phyloP scores from a whole-genome alignment of 208 protist species.

The Sergeia podlipaevii region DNA sequence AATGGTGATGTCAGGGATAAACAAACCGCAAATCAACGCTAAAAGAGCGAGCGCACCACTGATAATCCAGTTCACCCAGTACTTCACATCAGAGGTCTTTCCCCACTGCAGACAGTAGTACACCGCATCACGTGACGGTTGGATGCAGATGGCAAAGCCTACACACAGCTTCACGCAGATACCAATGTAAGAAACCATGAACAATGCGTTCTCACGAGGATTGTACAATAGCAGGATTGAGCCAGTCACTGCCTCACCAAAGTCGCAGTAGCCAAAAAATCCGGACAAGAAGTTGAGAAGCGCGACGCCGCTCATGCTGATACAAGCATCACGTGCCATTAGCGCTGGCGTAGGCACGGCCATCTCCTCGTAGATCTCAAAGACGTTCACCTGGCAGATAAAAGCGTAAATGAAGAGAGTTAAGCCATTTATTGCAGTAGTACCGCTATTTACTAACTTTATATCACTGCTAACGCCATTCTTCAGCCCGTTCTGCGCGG shows the following conservation, averaged over 20 bases:
- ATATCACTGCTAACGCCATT: slow-evolving; percentile 26
- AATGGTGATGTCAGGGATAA: slow-evolving; percentile 73
- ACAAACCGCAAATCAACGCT: slow-evolving; percentile 65
- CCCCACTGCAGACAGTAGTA: slow-evolving; percentile 59
- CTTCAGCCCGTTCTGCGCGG: slow-evolving; percentile 31
- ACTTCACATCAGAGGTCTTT: slow-evolving; percentile 38
- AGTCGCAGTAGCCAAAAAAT: slow-evolving; percentile 82
- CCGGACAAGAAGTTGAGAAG: slow-evolving; percentile 66
- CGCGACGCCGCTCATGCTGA: slow-evolving; percentile 48
- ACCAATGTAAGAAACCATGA: slow-evolving; percentile 61
- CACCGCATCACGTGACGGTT: slow-evolving; percentile 61
- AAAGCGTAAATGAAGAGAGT: slow-evolving; percentile 79
- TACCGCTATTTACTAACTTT: slow-evolving; percentile 28
- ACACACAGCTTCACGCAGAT: slow-evolving; percentile 75
- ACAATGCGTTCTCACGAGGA: slow-evolving; percentile 32
- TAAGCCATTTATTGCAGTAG: slow-evolving; percentile 50
- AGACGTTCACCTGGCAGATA: slow-evolving; percentile 72
- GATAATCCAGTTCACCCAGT: slow-evolving; percentile 45
- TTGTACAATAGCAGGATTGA: slow-evolving; percentile 63
- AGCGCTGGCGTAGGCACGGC: slow-evolving; percentile 20
- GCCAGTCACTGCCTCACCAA: slow-evolving; percentile 34
- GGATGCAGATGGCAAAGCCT: slow-evolving; percentile 72
- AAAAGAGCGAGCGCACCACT: slow-evolving; percentile 35
- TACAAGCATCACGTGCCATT: slow-evolving; percentile 44
- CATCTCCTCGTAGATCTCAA: slow-evolving; percentile 81